phyloP scores from a whole-genome alignment of 1,284 basidiomycete species.

The Microbotryum intermedium region DNA sequence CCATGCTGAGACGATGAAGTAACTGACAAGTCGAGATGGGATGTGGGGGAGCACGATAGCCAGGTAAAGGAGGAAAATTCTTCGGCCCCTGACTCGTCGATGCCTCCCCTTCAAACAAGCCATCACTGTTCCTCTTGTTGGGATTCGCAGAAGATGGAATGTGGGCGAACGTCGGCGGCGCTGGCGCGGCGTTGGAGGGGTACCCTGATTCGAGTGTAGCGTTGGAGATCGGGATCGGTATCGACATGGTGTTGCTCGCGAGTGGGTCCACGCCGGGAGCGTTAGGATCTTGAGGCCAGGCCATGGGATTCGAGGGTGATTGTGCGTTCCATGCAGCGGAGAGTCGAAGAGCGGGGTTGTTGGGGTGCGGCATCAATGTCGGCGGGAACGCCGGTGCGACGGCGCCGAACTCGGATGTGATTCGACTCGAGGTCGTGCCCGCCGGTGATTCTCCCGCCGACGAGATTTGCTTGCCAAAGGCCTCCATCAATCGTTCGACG shows the following conservation, averaged over 20 bases:
- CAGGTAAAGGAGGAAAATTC: conserved; percentile 6
- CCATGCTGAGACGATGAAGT: not conserved
- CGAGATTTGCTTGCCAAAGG: not conserved
- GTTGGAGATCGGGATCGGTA: not conserved
- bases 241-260: not conserved
- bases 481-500: not conserved
- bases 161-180: conserved; percentile 6
- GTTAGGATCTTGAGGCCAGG: not conserved
- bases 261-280: not conserved
- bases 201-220: not conserved
- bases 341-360: not conserved
- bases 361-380: not conserved
- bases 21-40: conserved; percentile 8
- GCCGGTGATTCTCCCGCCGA: not conserved
- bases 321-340: conserved; percentile 6
- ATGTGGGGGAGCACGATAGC: conserved; percentile 12
- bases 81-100: not conserved
- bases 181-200: not conserved
- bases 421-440: not conserved
- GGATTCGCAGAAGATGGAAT: not conserved
- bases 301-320: not conserved
- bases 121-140: not conserved
- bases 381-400: not conserved
- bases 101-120: not conserved
- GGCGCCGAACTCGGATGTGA: not conserved